These are phyloP conservation scores for Infundibulicybe gibba DNA, from an alignment of 768 basidiomycete genomes.

Conservation along the genomic window DNA sequence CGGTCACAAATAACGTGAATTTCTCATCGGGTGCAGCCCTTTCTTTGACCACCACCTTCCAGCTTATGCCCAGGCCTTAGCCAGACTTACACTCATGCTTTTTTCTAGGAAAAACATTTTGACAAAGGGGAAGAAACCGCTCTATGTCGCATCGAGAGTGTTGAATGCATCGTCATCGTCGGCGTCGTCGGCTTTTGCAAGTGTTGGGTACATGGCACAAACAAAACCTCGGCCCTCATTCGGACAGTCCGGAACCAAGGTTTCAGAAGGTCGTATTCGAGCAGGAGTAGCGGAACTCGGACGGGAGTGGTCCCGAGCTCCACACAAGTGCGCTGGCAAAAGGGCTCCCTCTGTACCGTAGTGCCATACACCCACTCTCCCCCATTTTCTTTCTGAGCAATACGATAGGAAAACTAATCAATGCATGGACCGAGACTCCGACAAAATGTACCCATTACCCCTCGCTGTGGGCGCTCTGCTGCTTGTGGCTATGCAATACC, in stretches of 20 bases:
- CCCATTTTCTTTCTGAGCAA: constrained; percentile 1
- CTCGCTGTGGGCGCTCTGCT: constrained; percentile 88
- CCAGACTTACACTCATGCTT: constrained; percentile 26
- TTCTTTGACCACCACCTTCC: no score
- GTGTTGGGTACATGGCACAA: constrained; percentile 52
- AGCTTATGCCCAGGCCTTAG: no score
- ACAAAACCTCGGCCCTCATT: constrained; percentile 47
- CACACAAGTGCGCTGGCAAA: constrained; percentile 16
- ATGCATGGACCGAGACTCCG: constrained; percentile 83
- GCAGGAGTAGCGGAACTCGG: constrained; percentile 25
- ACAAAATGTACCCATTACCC: constrained; percentile 94
- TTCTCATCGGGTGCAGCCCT: no score
- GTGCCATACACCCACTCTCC: constrained; percentile 17
- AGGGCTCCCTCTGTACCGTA: constrained; percentile 50
- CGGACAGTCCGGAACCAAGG: constrained; percentile 38
- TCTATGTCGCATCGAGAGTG: constrained; percentile 56
- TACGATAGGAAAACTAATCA: constrained; percentile 54
- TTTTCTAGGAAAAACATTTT: constrained; percentile 51
- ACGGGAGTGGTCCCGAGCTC: constrained; percentile 15
- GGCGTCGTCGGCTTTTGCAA: constrained; percentile 43
- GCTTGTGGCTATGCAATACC: constrained; percentile 74
- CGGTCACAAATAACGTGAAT: no score
- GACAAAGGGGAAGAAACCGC: constrained; percentile 49
- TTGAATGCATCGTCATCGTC: constrained; percentile 45
- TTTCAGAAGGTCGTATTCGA: constrained; percentile 35